Conservation (phyloP, 208 protist genomes). For the Leptomonas seymouri region DNA sequence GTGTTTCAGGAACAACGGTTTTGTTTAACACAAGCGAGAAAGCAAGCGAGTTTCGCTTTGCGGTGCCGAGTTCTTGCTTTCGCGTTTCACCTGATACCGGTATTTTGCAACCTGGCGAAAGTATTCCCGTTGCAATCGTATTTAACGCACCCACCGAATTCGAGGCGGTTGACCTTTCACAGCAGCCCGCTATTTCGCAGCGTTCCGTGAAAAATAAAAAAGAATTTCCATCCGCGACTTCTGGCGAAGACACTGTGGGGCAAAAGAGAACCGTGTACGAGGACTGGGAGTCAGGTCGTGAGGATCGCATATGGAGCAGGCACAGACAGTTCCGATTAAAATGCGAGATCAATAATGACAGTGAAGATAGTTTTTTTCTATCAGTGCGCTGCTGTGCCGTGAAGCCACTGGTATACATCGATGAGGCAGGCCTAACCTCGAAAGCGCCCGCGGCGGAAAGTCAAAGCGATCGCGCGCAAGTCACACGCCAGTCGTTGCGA, state of each 20-base stretch:
- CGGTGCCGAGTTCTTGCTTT: slow-evolving; percentile 23
- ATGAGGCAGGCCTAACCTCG: background rate
- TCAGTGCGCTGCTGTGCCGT: slow-evolving; percentile 29
- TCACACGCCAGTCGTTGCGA: background rate
- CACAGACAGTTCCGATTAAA: slow-evolving; percentile 31
- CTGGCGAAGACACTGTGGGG: background rate
- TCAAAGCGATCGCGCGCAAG: background rate
- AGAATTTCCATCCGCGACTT: background rate
- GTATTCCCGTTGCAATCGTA: slow-evolving; percentile 27
- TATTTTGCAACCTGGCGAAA: slow-evolving; percentile 39
- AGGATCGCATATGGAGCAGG: slow-evolving; percentile 21
- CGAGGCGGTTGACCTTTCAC: slow-evolving; percentile 12
- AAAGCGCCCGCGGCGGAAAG: background rate
- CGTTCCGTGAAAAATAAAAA: slow-evolving; percentile 15
- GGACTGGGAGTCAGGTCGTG: slow-evolving; percentile 23
- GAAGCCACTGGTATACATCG: slow-evolving; percentile 13
- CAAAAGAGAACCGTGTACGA: slow-evolving; percentile 23
- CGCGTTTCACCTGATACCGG: slow-evolving; percentile 32
- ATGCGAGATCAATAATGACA: slow-evolving; percentile 20
- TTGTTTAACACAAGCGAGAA: slow-evolving; percentile 32
- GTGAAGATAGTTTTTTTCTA: slow-evolving; percentile 23
- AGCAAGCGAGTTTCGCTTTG: slow-evolving; percentile 24
- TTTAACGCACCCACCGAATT: slow-evolving; percentile 29
- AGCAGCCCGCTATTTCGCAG: slow-evolving; percentile 5
- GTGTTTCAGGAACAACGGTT: slow-evolving; percentile 34